Percentiles rank a stretch among this genome's conserved stretches.
These are phyloP conservation scores for Blakeslea trispora DNA, from an alignment of 371 early-diverging fungal genomes.

Conservation along the genomic window DNA sequence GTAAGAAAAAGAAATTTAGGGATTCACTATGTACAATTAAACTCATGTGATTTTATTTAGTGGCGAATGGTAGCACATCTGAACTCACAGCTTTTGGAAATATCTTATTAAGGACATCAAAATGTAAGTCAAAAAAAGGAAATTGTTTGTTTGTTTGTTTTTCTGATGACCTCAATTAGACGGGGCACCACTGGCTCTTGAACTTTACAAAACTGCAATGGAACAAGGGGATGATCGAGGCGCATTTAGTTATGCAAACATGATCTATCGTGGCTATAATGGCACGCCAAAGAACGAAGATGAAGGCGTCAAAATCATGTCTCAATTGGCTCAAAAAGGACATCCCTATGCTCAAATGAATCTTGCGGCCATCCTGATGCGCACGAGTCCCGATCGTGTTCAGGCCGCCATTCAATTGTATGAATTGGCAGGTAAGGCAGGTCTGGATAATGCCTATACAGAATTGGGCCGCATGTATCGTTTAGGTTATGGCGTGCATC, in stretches of 20 bases:
- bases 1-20: slow-evolving; percentile 19
- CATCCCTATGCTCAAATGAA: slow-evolving; percentile 55
- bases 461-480: slow-evolving; percentile 54
- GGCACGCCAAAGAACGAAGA: slow-evolving; percentile 42
- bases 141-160: background rate
- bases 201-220: slow-evolving; percentile 45
- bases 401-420: slow-evolving; percentile 43
- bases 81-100: slow-evolving; percentile 28
- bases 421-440: slow-evolving; percentile 41
- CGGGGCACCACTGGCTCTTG: slow-evolving; percentile 38
- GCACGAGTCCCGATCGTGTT: slow-evolving; percentile 35
- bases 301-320: slow-evolving; percentile 35
- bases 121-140: slow-evolving; percentile 20
- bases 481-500: slow-evolving; percentile 47
- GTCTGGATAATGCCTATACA: slow-evolving; percentile 37
- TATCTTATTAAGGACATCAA: slow-evolving; percentile 23
- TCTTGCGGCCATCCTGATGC: slow-evolving; percentile 49
- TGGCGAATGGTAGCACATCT: slow-evolving; percentile 17
- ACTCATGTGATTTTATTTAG: slow-evolving; percentile 10
- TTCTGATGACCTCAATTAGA: slow-evolving; percentile 3
- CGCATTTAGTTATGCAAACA: slow-evolving; percentile 51
- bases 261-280: slow-evolving; percentile 43
- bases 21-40: background rate
- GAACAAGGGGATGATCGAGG: slow-evolving; percentile 47
- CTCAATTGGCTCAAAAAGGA: slow-evolving; percentile 46